phyloP scores from a whole-genome alignment of 2,329 filamentous ascomycete species.

The Phoma sp. region DNA sequence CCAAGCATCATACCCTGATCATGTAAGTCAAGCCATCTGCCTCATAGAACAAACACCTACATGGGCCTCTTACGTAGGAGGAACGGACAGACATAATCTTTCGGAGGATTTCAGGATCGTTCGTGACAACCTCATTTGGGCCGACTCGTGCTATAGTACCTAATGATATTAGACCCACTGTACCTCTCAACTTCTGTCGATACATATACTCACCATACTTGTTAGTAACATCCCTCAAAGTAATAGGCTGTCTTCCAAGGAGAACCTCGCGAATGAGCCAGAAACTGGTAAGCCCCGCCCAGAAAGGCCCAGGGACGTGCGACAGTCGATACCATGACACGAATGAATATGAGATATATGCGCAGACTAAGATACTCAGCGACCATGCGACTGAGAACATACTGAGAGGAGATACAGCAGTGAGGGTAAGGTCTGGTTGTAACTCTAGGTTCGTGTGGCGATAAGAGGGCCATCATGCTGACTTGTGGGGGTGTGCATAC shows the following conservation, averaged over 20 bases:
- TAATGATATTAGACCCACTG: not conserved
- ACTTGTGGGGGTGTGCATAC: no score
- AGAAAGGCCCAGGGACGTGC: conserved; percentile 24
- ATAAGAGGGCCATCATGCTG: no score
- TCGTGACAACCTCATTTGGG: conserved; percentile 55
- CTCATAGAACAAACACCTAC: conserved; percentile 18
- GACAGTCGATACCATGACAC: conserved; percentile 21
- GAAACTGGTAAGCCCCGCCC: conserved; percentile 17
- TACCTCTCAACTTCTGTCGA: no score
- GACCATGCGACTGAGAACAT: not conserved
- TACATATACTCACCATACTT: conserved; percentile 15
- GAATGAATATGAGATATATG: not conserved
- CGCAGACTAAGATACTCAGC: not conserved
- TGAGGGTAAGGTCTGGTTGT: not conserved
- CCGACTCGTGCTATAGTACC: conserved; percentile 41
- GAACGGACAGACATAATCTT: conserved; percentile 52
- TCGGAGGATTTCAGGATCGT: conserved; percentile 54
- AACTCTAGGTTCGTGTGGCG: no score
- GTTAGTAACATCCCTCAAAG: conserved; percentile 2
- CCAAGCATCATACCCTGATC: conserved; percentile 45
- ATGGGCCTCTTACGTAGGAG: conserved; percentile 40
- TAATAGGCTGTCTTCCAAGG: conserved; percentile 12
- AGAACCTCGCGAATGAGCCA: conserved; percentile 16
- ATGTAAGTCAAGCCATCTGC: not conserved
- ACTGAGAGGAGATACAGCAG: not conserved